Percentiles rank a stretch among this genome's conserved stretches.
phyloP scores from a whole-genome alignment of 2,329 filamentous ascomycete genomes.

The Colletotrichum sp. region DNA sequence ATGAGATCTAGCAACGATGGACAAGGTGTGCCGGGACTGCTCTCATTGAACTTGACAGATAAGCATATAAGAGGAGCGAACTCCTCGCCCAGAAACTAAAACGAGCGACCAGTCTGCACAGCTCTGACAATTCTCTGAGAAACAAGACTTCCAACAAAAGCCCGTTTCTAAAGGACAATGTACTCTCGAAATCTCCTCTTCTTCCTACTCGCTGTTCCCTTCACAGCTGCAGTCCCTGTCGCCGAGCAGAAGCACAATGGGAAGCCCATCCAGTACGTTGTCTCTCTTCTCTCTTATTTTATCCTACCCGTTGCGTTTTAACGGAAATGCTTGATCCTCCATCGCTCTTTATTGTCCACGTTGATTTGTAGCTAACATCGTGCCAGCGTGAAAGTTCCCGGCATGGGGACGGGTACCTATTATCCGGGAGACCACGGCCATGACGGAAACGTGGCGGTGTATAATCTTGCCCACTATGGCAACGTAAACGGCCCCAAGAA shows the following conservation, averaged over 20 bases:
- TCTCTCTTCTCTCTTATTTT: not conserved
- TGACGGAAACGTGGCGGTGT: not conserved
- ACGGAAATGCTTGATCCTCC: no score
- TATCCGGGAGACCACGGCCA: not conserved
- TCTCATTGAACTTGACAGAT: not conserved
- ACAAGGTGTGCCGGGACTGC: not conserved
- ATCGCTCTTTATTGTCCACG: not conserved
- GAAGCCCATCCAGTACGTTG: not conserved
- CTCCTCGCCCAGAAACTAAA: rapidly evolving
- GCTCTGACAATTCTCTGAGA: not conserved
- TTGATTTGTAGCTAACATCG: not conserved
- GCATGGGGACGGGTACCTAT: not conserved
- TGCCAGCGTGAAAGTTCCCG: not conserved
- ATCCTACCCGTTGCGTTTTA: not conserved
- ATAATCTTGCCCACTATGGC: not conserved
- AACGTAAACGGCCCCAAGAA: not conserved
- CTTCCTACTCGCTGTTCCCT: not conserved
- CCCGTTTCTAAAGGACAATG: not conserved
- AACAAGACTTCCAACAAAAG: not conserved
- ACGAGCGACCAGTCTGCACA: not conserved
- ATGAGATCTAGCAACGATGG: not conserved
- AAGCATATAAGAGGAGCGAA: not conserved
- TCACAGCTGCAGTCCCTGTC: not conserved
- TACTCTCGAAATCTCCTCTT: not conserved
- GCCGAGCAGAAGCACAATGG: not conserved